Evolutionary conservation across 768 basidiomycete genomes (phyloP), one percentile per base, ranked within the genome.

Genomic region (Mycena albidolilacea): DNA sequence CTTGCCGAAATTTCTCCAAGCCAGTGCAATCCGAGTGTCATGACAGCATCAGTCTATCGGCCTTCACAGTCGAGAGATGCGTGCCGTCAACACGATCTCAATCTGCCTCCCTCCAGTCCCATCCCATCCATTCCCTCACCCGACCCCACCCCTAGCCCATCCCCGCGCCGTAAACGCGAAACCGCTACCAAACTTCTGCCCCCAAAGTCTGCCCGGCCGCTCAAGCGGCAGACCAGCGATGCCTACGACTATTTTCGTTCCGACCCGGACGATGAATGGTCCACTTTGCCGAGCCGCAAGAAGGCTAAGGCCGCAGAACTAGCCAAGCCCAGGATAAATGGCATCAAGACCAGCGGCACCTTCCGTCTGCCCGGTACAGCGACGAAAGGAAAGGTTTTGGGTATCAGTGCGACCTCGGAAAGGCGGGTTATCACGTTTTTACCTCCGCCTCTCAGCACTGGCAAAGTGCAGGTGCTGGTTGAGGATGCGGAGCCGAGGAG

Each of bases 191-290:
- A 62, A 30, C 63, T 15, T 38, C 46, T 61, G 23, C 50, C 23
- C 1, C 37, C 30, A 17, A 21, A 8, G 21, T 46, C 57, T 5
- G 44, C 15, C 2, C 73, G 60, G 0, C 35, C 71, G 10, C n/a
- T 61, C 14, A 61, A 73, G n/a, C 30, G 58, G 17, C 69, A 66
- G 44, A 59, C 67, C 44, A 71, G 64, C 19, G 79, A 75, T 38
- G 81, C 82, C 9, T 84, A 85, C 59, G 70, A 70, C 21, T 80
- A 79, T 64, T 52, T 72, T 10, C 64, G 60, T 5, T 58, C 74
- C 8, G 82, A 85, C 61, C 69, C 80, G 3, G 84, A 85, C 58
- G 82, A 83, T 61, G 75, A 80, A 21, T 86, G 84, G 84, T 81
- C 78, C 23, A 85, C 85, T 2, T 73, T 86, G 14, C 82, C 82